phyloP scores from a whole-genome alignment of 2,329 filamentous ascomycete species.

The Coniochaeta sp. region DNA sequence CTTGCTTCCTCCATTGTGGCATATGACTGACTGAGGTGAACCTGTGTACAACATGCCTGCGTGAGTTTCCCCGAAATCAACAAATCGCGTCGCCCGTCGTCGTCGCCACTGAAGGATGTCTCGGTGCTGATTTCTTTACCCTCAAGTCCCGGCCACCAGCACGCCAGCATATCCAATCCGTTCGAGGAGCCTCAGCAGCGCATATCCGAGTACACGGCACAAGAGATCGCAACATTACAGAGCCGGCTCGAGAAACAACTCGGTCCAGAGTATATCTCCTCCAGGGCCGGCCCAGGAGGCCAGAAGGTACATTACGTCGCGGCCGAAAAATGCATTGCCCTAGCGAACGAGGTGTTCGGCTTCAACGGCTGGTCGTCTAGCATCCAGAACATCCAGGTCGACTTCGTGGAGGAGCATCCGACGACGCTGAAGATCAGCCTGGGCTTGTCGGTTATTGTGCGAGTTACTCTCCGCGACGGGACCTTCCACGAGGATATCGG shows the following conservation, averaged over 20 bases:
- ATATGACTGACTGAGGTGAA: not conserved
- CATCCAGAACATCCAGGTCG: conserved; percentile 91
- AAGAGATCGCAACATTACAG: conserved; percentile 82
- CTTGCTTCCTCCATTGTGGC: not conserved
- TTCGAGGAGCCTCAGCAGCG: conserved; percentile 66
- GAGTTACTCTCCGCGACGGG: conserved; percentile 84
- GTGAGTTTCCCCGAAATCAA: conserved; percentile 7
- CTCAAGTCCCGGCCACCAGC: conserved; percentile 62
- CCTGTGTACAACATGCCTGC: conserved; percentile 10
- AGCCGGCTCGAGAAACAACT: conserved; percentile 84
- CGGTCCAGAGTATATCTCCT: conserved; percentile 91
- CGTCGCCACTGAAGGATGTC: not conserved
- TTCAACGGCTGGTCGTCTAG: conserved; percentile 97
- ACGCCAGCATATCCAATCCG: conserved; percentile 58
- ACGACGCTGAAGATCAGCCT: conserved; percentile 73
- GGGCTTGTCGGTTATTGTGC: conserved; percentile 82
- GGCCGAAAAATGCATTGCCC: conserved; percentile 93
- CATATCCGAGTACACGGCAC: conserved; percentile 77
- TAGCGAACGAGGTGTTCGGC: conserved; percentile 91
- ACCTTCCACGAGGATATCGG: conserved; percentile 98
- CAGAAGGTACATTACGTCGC: conserved; percentile 87
- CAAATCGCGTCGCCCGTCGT: conserved; percentile 2
- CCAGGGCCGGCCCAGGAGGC: conserved; percentile 73
- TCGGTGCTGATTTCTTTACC: not conserved
- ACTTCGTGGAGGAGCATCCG: conserved; percentile 85